phyloP scores from a whole-genome alignment of 1,284 basidiomycete species.

The Pyrrhoderma lamaoense region DNA sequence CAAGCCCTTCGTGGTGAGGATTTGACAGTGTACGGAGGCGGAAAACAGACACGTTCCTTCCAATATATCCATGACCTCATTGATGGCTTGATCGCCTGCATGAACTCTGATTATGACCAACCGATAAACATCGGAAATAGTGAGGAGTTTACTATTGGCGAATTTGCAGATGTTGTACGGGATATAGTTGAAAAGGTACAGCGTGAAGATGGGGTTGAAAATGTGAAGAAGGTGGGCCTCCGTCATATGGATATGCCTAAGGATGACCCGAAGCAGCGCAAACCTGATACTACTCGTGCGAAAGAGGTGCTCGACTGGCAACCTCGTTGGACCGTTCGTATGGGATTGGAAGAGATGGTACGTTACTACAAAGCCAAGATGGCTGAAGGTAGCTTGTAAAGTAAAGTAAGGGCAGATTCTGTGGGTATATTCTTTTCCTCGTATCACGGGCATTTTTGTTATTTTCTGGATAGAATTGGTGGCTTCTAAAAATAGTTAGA shows the following conservation, averaged over 20 bases:
- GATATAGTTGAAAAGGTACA: conserved; percentile 88
- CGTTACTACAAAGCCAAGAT: conserved; percentile 85
- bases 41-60: conserved; percentile 93
- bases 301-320: conserved; percentile 85
- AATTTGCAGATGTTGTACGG: conserved; percentile 83
- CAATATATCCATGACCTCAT: conserved; percentile 85
- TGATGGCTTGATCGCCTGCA: conserved; percentile 81
- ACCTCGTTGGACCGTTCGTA: conserved; percentile 84
- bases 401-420: not conserved
- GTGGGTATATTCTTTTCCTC: not conserved
- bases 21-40: conserved; percentile 96
- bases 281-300: conserved; percentile 88
- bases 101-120: conserved; percentile 86
- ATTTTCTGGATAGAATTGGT: not conserved
- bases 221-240: conserved; percentile 57
- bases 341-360: conserved; percentile 93
- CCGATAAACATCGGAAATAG: conserved; percentile 93
- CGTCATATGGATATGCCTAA: conserved; percentile 81
- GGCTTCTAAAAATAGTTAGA: not conserved
- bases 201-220: conserved; percentile 65
- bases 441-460: not conserved
- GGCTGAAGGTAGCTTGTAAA: conserved; percentile 68
- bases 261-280: conserved; percentile 92
- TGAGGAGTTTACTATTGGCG: conserved; percentile 91
- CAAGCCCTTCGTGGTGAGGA: conserved; percentile 93